Base-by-base conservation (phyloP, 73 alveolate genomes). In the Symbiodinium natans region DNA sequence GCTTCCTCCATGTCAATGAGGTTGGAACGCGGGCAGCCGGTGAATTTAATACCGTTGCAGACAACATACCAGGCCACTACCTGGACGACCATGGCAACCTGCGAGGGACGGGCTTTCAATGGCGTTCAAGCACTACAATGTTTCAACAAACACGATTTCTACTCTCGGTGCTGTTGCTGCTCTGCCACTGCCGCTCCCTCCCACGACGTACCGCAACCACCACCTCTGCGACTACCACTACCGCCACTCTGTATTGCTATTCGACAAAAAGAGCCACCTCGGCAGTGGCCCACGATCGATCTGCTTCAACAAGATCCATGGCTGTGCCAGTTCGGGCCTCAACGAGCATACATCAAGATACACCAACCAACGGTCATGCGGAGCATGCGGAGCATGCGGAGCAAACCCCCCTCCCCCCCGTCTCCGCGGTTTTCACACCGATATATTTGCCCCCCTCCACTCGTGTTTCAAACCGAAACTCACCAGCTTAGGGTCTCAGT, bases 11-110 rank as follows among this genome's bases (percentile, higher is more conserved):
- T 1, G 52, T 90, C 96, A 29, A 90, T 39, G 15, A 90, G 88
- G 40, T 71, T 39, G 54, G 75, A 39, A 1, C 96, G 96, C 11
- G 77, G 96, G 80, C 96, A 90, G 21, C 96, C 82, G 36, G 38
- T 36, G 88, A 82, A 90, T 54, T 90, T 90, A 88, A 90, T 90
- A 80, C 96, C 96, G 38, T 90, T 90, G 96, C 96, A 90, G 40
- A 90, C 96, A 29, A 90, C 63, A 40, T 90, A 90, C 96, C 96
- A 90, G 0, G 96, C 96, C 88, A 90, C 96, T 5, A 90, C 96
- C 34, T 90, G 96, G 41, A 71, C 88, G 77, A 90, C 48, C 48
- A 90, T 19, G 29, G 27, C 48, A 63, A 87, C 94, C 94, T 87
- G 83, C 46, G 25, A 8, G n/a, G 13, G 86, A 41, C 0, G 86